phyloP scores from a whole-genome alignment of 2,329 filamentous ascomycete species.

The Microsporum ferrugineum region DNA sequence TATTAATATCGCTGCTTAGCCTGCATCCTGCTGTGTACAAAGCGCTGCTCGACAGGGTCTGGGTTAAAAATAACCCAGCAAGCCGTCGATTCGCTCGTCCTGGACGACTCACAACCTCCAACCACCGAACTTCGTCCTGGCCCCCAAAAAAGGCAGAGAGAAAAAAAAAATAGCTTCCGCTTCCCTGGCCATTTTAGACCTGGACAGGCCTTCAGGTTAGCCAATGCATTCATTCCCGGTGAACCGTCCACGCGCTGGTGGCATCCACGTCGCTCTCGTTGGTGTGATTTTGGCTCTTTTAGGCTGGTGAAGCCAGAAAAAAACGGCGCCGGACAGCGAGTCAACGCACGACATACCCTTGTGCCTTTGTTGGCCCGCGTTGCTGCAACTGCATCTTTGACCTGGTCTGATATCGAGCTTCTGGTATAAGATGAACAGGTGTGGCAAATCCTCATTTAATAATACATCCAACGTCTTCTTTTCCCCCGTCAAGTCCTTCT shows the following conservation, averaged over 20 bases:
- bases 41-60: not conserved
- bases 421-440: conserved; percentile 2
- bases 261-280: conserved; percentile 2
- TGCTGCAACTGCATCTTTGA: not conserved
- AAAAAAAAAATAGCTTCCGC: not conserved
- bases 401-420: not conserved
- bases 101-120: not conserved
- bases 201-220: not conserved
- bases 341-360: not conserved
- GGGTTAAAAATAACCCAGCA: not conserved
- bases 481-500: conserved; percentile 1
- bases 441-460: not conserved
- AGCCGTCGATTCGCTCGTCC: conserved; percentile 1
- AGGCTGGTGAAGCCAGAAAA: not conserved
- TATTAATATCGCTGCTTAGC: not conserved
- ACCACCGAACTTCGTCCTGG: not conserved
- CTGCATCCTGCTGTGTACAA: not conserved
- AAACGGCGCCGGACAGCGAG: not conserved
- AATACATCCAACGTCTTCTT: not conserved
- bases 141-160: not conserved
- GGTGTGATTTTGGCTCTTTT: conserved; percentile 1
- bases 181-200: not conserved
- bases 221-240: conserved; percentile 1
- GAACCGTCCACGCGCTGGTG: not conserved
- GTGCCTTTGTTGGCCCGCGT: not conserved